Conservation (phyloP, 2,329 filamentous ascomycete species). For the Gaeumannomyces sp. region DNA sequence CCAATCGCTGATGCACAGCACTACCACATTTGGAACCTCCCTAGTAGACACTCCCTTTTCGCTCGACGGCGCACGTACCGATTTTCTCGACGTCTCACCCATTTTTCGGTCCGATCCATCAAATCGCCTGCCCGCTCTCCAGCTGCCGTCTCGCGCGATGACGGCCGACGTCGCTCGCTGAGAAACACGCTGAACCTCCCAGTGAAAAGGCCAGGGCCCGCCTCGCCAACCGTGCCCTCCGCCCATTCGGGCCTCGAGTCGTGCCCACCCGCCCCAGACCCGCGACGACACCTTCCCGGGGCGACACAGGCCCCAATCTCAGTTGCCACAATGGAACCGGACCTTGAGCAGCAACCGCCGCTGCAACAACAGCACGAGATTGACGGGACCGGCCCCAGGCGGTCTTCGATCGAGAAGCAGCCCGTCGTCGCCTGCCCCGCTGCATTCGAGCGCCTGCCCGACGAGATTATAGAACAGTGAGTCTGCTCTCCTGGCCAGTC, state of each 20-base stretch:
- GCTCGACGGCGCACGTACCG: neutral
- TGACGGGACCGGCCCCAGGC: too few species aligned
- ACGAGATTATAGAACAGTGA: constrained; percentile 66
- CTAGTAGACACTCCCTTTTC: neutral
- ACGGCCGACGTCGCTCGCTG: neutral
- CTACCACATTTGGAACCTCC: neutral
- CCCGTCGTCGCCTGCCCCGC: constrained; percentile 25
- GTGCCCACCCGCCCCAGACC: neutral
- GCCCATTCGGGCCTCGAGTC: neutral
- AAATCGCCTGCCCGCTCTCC: neutral
- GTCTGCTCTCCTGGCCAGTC: constrained; percentile 19
- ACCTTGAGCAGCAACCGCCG: neutral
- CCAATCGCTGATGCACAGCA: neutral
- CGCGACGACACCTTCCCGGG: neutral
- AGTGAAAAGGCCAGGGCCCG: neutral
- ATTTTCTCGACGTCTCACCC: neutral
- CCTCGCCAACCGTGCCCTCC: neutral
- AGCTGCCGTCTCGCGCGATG: neutral
- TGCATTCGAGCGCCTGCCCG: constrained; percentile 52
- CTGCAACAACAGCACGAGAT: neutral
- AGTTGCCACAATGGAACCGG: neutral
- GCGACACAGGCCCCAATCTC: neutral
- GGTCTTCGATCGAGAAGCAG: constrained; percentile 27
- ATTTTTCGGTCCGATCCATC: neutral
- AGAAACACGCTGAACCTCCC: neutral